Base-by-base conservation (phyloP, 257 asterid species). In the Scutellaria galericulata region DNA sequence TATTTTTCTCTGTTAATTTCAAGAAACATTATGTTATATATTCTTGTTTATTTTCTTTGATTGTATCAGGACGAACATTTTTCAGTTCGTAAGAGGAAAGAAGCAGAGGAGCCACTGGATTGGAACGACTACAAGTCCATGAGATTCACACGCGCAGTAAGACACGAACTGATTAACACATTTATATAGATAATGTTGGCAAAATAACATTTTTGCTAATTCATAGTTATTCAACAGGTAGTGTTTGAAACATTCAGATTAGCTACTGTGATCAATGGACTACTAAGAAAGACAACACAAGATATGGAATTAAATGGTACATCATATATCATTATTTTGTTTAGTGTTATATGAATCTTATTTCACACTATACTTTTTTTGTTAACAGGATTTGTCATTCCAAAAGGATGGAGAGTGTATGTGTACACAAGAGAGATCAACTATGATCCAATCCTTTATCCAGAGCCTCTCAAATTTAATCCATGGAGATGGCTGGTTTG, bases 401-500 rank as follows among this genome's bases (percentile, higher is more conserved):
- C 97, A 11, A 71, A 83, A 82, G 97, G 93, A 74, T 93, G 98
- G 98, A 86, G 75, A 82, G 81, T 93, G 39, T 90, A 90, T 51
- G 96, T 81, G 18, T 88, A 81, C 74, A 83, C 87, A 15, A 87
- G 96, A 80, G 98, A 92, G 85, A 83, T 88, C 64, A 93, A 93
- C 80, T 88, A 88, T 46, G 97, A 93, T 66, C 85, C 91, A 7
- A 9, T 54, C 3, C 78, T 88, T 8, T 89, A 90, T 68, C 87
- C 89, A 1, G 95, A 90, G 7, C 92, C 98, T 35, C 75, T 73
- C 0, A 75, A 70, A 67, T 93, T 93, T 12, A 85, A 89, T 75
- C 98, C 98, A 8, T 84, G 93, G 95, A 90, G 97, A 87, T 93
- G 98, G 98, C 70, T 75, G 79, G 79, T 79, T 54, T 77, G 88